A percentile compares a stretch with the other conserved stretches of the same genome.
These are phyloP conservation scores for Thalassiosira livingstoniorum DNA, from an alignment of 352 stramenopile species.

Conservation along the genomic window DNA sequence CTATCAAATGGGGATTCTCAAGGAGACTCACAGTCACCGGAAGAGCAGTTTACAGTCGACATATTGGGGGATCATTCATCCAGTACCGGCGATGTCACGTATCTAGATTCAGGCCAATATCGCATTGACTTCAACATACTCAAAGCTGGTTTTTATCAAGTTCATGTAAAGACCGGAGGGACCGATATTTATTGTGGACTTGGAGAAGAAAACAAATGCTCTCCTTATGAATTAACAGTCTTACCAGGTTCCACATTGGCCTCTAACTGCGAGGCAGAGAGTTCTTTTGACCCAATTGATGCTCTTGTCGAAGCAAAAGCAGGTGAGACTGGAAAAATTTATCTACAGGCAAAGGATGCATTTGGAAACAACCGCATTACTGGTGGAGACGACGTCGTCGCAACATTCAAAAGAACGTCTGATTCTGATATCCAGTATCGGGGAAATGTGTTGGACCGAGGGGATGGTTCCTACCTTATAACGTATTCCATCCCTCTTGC, in stretches of 20 bases:
- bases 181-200: conserved; percentile 95
- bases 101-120: conserved; percentile 92
- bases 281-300: conserved; percentile 86
- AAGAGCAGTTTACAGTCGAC: conserved; percentile 75
- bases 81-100: conserved; percentile 77
- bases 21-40: conserved; percentile 67
- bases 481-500: conserved; percentile 93
- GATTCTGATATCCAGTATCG: conserved; percentile 87
- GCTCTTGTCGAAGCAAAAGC: conserved; percentile 91
- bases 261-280: conserved; percentile 90
- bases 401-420: conserved; percentile 86
- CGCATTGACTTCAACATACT: conserved; percentile 89
- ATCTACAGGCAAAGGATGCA: conserved; percentile 94
- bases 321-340: conserved; percentile 92
- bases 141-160: conserved; percentile 89
- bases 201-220: conserved; percentile 92
- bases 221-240: conserved; percentile 91
- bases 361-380: conserved; percentile 89
- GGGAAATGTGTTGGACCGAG: conserved; percentile 83
- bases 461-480: conserved; percentile 90
- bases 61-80: conserved; percentile 60
- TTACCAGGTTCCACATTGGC: conserved; percentile 89
- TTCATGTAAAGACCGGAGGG: conserved; percentile 91
- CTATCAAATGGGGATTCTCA: conserved; percentile 85
- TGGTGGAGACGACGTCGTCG: conserved; percentile 88